A percentile compares a stretch with the other conserved stretches of the same genome.
phyloP scores from a whole-genome alignment of 257 asterid genomes.

The Asclepias syriaca region DNA sequence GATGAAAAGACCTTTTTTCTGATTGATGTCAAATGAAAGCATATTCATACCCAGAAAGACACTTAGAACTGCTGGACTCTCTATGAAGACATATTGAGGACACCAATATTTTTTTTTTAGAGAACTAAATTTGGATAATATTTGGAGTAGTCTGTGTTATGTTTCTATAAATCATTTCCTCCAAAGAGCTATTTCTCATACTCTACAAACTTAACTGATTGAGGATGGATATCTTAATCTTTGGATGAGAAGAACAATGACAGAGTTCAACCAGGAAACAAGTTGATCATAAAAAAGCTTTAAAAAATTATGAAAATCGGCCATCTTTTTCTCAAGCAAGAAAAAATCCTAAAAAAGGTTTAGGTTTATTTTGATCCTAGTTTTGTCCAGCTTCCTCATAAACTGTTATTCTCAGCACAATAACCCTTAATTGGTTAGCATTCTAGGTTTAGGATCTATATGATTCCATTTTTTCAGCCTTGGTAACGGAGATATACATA shows the following conservation, averaged over 20 bases:
- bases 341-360: too few species aligned
- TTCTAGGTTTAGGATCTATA: too few species aligned
- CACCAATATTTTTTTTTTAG: too few species aligned
- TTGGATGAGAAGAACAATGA: background rate
- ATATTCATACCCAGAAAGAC: background rate
- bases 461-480: too few species aligned
- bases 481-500: too few species aligned
- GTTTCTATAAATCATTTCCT: background rate
- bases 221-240: background rate
- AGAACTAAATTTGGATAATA: background rate
- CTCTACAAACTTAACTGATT: too few species aligned
- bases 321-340: too few species aligned
- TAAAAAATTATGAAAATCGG: too few species aligned
- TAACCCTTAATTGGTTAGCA: too few species aligned
- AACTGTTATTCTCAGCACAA: too few species aligned
- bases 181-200: background rate
- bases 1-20: background rate
- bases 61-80: background rate
- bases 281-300: background rate
- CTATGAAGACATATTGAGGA: background rate
- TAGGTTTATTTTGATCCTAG: too few species aligned
- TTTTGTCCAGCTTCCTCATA: too few species aligned
- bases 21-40: background rate
- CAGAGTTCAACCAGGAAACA: background rate
- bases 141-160: background rate